Evolutionary conservation across 2,329 filamentous ascomycete genomes (phyloP), one percentile per base, ranked within the genome.

Genomic region (Curvularia lunata): DNA sequence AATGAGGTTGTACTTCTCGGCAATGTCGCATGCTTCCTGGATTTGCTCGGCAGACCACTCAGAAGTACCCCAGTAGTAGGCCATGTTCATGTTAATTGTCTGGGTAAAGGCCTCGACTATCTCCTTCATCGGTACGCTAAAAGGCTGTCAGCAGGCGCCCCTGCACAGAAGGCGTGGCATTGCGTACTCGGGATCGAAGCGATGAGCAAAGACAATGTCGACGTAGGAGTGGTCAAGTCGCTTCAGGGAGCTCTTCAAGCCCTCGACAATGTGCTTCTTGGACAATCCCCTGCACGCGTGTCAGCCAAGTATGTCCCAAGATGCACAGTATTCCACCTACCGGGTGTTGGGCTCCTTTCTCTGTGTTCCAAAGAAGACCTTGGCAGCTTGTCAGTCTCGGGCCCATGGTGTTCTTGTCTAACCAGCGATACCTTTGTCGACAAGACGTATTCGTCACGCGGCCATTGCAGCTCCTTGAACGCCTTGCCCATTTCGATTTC

Each of bases 161-260:
- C 23, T 23, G 27, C 8, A 19, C 18, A 18, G 13, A 30, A 3
- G 16, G 23, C 25, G 16, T 23, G 21, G n/a, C 23, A 2, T 21
- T 43, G 7, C 69, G 18, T 69, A 77, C 75, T 75, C 76, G 46
- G 78, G 75, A 57, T 88, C 86, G 16, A 84, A 83, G 25, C 86
- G 80, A 73, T 88, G 86, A 3, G 86, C 85, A 53, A 87, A 85
- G 37, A 88, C 82, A 43, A 88, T 78, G 71, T 88, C 86, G 52
- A 88, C 86, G 68, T 91, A 91, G n/a, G 84, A 83, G 52, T 85
- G 81, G 68, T 87, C 81, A 49, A 90, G 80, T 27, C 87, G 81
- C 63, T 80, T 76, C n/a, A 87, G 75, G 1, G 81, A 85, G 71
- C 78, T 80, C 77, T 86, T 84, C 52, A 86, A 75, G 30, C 85